A percentile compares a stretch with the other conserved stretches of the same genome.
Evolutionary conservation across 768 basidiomycete species (phyloP).

Genomic region (Termitomyces sp.): DNA sequence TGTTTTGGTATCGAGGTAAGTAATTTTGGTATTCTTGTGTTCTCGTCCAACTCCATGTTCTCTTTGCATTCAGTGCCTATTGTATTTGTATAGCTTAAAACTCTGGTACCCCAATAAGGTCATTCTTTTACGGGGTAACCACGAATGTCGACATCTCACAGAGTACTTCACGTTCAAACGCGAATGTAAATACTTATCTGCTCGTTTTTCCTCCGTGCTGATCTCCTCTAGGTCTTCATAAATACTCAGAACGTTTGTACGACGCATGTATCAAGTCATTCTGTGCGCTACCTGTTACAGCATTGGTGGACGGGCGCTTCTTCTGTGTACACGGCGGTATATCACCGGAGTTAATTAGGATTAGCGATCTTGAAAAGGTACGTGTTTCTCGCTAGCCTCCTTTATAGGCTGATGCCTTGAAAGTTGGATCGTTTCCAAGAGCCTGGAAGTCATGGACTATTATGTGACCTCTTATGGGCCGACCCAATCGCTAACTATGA

Average conservation of each 20-base stretch:
- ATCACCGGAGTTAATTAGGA: slow-evolving; percentile 75
- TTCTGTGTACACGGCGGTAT: slow-evolving; percentile 98
- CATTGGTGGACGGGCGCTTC: slow-evolving; percentile 91
- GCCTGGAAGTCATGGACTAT: slow-evolving; percentile 84
- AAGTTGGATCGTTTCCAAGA: slow-evolving; percentile 92
- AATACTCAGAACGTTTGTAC: slow-evolving; percentile 82
- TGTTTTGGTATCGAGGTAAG: slow-evolving; percentile 71
- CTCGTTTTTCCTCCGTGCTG: background rate
- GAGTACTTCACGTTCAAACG: slow-evolving; percentile 98
- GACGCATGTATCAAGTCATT: slow-evolving; percentile 92
- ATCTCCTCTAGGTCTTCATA: slow-evolving; percentile 65
- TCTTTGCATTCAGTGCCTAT: slow-evolving; percentile 54
- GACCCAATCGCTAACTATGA: slow-evolving; percentile 91
- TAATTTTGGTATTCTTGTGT: slow-evolving; percentile 6
- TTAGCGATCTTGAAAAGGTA: slow-evolving; percentile 71
- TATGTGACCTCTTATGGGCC: slow-evolving; percentile 96
- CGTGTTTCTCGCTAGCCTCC: slow-evolving; percentile 19
- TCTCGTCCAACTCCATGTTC: slow-evolving; percentile 15
- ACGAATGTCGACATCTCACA: slow-evolving; percentile 95
- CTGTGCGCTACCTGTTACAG: slow-evolving; percentile 84
- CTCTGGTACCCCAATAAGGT: slow-evolving; percentile 83
- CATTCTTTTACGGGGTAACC: slow-evolving; percentile 87
- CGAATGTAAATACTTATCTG: slow-evolving; percentile 59
- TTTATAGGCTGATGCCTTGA: background rate
- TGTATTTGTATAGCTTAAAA: slow-evolving; percentile 93